Base-by-base conservation (phyloP, 1,139 yeast species). In the Groenewaldozyma sp. region DNA sequence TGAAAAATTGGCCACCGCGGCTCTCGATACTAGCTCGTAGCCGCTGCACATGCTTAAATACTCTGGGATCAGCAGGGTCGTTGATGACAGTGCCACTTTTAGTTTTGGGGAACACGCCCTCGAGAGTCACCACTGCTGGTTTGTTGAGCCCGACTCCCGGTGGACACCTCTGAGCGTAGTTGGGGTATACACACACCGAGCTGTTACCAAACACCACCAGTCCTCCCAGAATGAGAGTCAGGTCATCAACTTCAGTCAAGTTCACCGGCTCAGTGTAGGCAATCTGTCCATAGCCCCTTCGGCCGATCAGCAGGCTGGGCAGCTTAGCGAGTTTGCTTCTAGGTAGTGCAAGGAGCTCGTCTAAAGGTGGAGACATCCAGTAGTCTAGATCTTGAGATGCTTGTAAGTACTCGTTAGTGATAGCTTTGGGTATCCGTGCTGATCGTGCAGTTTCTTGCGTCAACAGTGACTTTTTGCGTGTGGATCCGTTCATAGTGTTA, bases 111-210 rank as follows among this genome's bases (percentile, higher is more conserved):
- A 68, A 73, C 17, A 77, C 70, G 31, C 75, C 73, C 53, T 83
- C 94, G 32, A 87, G 56, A 0, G 93, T 78, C 3, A 87, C 76
- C 0, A 82, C 79, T 0, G 95, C 93, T 1, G 95, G 95, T 13
- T 81, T 80, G 57, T 87, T 87, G 38, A 87, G 60, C 1, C 88
- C 95, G 40, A 66, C 62, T 0, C 96, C 95, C 33, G 73, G 60
- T 0, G 78, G 67, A 1, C 88, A 87, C 46, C 78, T 80, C 3
- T 52, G 53, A 0, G 46, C 44, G 16, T 64, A 71, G 35, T 76
- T 74, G 3, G 82, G 77, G 54, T 84, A 83, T 0, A 82, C 93
- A 43, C 76, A 74, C 1, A 83, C 76, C 1, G 73, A 67, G 39
- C 72, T 67, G n/a, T 71, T 68, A 31, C 65, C 65, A 47, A 86